Evolutionary conservation across 1,284 basidiomycete genomes (phyloP).

Genomic region (Apiotrichum brassicae): DNA sequence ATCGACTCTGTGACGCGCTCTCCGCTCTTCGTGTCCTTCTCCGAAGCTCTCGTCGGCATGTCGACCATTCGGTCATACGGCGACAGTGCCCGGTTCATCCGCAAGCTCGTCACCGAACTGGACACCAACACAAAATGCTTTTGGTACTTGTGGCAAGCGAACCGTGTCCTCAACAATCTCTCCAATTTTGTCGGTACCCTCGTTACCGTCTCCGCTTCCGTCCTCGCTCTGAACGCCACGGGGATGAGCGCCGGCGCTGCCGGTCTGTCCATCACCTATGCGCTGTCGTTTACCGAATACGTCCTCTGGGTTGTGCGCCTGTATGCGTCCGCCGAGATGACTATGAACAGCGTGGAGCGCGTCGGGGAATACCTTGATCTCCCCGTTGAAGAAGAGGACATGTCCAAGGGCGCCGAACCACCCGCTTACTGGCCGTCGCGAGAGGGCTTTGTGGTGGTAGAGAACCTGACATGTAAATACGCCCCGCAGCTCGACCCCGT

Average conservation of each 20-base stretch:
- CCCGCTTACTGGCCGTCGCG: slow-evolving; percentile 51
- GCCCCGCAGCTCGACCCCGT: slow-evolving; percentile 50
- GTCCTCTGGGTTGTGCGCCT: slow-evolving; percentile 50
- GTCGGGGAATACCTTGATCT: slow-evolving; percentile 49
- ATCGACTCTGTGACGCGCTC: slow-evolving; percentile 52
- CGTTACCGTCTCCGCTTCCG: slow-evolving; percentile 48
- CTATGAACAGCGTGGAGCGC: slow-evolving; percentile 49
- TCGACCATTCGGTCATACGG: slow-evolving; percentile 52
- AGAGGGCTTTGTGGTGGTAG: slow-evolving; percentile 47
- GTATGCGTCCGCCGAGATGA: slow-evolving; percentile 49
- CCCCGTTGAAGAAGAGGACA: slow-evolving; percentile 48
- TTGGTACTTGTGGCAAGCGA: slow-evolving; percentile 47
- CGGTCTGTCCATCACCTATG: slow-evolving; percentile 40
- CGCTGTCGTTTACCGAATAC: slow-evolving; percentile 47
- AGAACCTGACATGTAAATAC: slow-evolving; percentile 48
- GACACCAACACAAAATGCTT: slow-evolving; percentile 49
- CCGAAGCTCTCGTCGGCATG: slow-evolving; percentile 48
- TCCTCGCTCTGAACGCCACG: slow-evolving; percentile 45
- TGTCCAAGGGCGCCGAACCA: slow-evolving; percentile 46
- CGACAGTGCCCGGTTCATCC: slow-evolving; percentile 49
- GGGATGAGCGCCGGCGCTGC: slow-evolving; percentile 45
- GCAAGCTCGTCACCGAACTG: slow-evolving; percentile 46
- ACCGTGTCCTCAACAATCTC: slow-evolving; percentile 48
- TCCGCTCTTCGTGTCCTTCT: slow-evolving; percentile 55
- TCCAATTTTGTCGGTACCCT: slow-evolving; percentile 49